Base-by-base conservation (phyloP, 108 stramenopile genomes). In the Seminavis robusta region DNA sequence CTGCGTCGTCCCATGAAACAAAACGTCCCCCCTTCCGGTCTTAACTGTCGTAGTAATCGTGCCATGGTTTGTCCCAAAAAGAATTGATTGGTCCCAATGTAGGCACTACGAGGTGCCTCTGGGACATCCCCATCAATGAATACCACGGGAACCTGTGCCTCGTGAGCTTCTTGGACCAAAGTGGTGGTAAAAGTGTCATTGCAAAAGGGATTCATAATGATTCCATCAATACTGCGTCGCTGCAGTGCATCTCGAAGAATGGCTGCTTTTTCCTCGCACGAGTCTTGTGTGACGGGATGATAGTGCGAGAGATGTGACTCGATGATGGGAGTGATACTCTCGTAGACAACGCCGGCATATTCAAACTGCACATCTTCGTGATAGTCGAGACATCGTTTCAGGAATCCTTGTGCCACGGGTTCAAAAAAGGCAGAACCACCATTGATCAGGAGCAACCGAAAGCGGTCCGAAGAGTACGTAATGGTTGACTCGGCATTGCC, bases 81-180 rank as follows among this genome's bases (percentile, higher is more conserved):
- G 6, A 31, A 23, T 20, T 72, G 55, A 43, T 77, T 67, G 11
- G 76, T 77, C 4, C 76, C 76, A 34, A 72, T 40, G 38, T 77
- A 70, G 21, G 76, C 65, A 28, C 25, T n/a, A 0, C 63, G 60
- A 17, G 25, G 33, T 8, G 63, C 38, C 43, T n/a, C 28, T 4
- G 20, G 37, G 8, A 64, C 51, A 34, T 73, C 71, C 16, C 33
- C 20, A 49, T 73, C 71, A 47, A 67, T 67, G 3, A 59, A 55
- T 11, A 73, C 43, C 7, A 73, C 65, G 13, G 59, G 65, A 16
- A 67, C 56, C 8, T 33, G 40, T n/a, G 53, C 47, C 4, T 46
- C 61, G 0, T 27, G 16, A 16, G 33, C 33, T 7, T 53, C 33
- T 4, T 49, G 20, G 6, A 42, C 41, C 4, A 42, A 17, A 42